A percentile compares a stretch with the other conserved stretches of the same genome.
These are phyloP conservation scores for Fusarium oligoseptatum DNA, from an alignment of 2,329 filamentous ascomycete species.

Conservation along the genomic window DNA sequence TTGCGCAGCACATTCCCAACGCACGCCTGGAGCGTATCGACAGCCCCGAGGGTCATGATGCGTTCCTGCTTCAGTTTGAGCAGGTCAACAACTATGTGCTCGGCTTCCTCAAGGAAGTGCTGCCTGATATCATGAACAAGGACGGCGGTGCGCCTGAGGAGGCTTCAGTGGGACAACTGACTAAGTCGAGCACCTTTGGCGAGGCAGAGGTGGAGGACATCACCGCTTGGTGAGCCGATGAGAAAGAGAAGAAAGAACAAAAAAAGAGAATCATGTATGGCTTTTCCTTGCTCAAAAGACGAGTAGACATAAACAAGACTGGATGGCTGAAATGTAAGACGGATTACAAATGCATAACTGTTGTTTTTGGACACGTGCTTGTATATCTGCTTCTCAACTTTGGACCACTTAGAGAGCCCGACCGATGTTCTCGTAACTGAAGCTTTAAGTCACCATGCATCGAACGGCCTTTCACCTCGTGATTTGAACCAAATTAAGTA, in stretches of 20 bases:
- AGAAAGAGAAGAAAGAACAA: neutral
- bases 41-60: constrained; percentile 94
- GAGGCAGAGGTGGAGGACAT: constrained; percentile 98
- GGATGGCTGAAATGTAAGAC: neutral
- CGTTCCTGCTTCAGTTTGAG: constrained; percentile 95
- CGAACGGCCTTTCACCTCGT: neutral
- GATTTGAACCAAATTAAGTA: neutral
- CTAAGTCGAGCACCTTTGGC: constrained; percentile 92
- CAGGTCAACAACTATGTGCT: constrained; percentile 93
- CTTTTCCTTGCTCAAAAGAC: neutral
- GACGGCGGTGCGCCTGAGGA: constrained; percentile 64
- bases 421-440: neutral
- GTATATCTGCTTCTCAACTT: neutral
- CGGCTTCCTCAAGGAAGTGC: constrained; percentile 82
- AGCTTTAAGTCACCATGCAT: neutral
- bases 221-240: constrained; percentile 80
- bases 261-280: neutral
- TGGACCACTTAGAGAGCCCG: neutral
- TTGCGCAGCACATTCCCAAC: constrained; percentile 84
- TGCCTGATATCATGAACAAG: constrained; percentile 89
- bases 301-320: constrained; percentile 12
- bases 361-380: neutral
- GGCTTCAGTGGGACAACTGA: constrained; percentile 71
- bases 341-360: neutral
- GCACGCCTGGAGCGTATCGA: constrained; percentile 88